Percentiles rank a stretch among this genome's conserved stretches.
Conservation (phyloP, 495 filamentous ascomycete species). For the Annulohypoxylon maeteangense region DNA sequence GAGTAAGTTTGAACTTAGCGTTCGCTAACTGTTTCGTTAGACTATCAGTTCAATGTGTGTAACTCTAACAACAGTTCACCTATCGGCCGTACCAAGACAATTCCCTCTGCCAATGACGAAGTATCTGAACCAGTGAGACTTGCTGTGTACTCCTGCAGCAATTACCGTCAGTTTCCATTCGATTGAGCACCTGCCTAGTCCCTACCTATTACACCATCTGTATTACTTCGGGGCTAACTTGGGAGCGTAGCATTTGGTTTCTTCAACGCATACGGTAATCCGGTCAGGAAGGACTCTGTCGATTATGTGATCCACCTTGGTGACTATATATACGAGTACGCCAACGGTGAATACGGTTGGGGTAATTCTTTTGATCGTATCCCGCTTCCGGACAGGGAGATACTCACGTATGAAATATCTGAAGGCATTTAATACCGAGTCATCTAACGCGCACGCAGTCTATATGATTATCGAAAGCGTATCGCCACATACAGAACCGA, state of each 20-base stretch:
- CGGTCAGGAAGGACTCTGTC: conserved; percentile 70
- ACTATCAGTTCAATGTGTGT: conserved; percentile 64
- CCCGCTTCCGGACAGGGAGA: conserved; percentile 64
- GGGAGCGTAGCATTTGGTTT: conserved; percentile 60
- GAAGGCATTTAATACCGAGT: conserved; percentile 10
- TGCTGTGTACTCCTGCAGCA: conserved; percentile 65
- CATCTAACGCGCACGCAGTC: conserved; percentile 45
- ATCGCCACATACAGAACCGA: conserved; percentile 69
- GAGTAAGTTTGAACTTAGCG: background rate
- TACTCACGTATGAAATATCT: conserved; percentile 50
- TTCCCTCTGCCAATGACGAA: conserved; percentile 52
- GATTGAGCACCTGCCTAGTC: conserved; percentile 17
- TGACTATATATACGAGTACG: conserved; percentile 74
- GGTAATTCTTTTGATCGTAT: conserved; percentile 62
- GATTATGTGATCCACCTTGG: conserved; percentile 73
- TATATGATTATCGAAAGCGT: conserved; percentile 69
- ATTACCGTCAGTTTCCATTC: conserved; percentile 54
- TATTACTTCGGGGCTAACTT: conserved; percentile 33
- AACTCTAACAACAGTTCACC: conserved; percentile 56
- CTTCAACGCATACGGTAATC: conserved; percentile 73
- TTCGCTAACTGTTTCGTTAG: conserved; percentile 15
- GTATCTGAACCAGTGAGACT: conserved; percentile 54
- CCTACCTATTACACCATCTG: no score
- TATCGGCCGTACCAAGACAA: conserved; percentile 64
- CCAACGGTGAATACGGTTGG: conserved; percentile 66